Base-by-base conservation (phyloP, 2,329 filamentous ascomycete genomes). In the Hypoxylon sp. region DNA sequence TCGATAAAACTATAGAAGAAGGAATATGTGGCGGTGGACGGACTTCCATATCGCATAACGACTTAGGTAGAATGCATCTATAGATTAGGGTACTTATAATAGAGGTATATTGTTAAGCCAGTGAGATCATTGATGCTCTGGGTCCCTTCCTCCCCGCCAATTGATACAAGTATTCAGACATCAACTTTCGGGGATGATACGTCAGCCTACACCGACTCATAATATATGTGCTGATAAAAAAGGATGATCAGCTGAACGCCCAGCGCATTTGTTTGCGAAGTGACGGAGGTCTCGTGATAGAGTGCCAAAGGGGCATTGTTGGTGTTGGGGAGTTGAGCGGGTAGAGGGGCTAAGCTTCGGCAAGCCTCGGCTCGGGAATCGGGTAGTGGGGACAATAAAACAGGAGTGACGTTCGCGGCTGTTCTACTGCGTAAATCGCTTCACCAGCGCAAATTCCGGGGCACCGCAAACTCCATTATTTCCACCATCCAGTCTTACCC, bases 321-420 rank as follows among this genome's bases (percentile, higher is more conserved):
- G 32, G n/a, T n/a, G n/a, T n/a, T n/a, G n/a, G n/a, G n/a, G 27
- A 8, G 37, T 29, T 39, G 47, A 55, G 27, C 68, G 65, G 68
- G 32, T 70, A 63, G 65, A 67, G 4, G 61, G 68, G 68, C 58
- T 63, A 62, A 69, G 63, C 32, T 68, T 76, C 75, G 75, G 75
- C 71, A 77, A 76, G 27, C 74, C 55, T 77, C 75, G 75, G 75
- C 73, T 77, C 66, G 67, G 68, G 62, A 54, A 32, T 63, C 55
- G 56, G 21, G 54, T 62, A 61, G 69, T 64, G 53, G 50, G 67
- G 37, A 69, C 62, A 69, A 66, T 69, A 60, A 65, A 42, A 62
- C 44, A 59, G 63, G 39, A 65, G 75, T 76, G 75, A 75, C 74
- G 75, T 75, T 67, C 71, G 62, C 71, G 69, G 69, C 69, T 65